Evolutionary conservation across 2,329 filamentous ascomycete species (phyloP).

Genomic region (Aspergillus quadricinctus): DNA sequence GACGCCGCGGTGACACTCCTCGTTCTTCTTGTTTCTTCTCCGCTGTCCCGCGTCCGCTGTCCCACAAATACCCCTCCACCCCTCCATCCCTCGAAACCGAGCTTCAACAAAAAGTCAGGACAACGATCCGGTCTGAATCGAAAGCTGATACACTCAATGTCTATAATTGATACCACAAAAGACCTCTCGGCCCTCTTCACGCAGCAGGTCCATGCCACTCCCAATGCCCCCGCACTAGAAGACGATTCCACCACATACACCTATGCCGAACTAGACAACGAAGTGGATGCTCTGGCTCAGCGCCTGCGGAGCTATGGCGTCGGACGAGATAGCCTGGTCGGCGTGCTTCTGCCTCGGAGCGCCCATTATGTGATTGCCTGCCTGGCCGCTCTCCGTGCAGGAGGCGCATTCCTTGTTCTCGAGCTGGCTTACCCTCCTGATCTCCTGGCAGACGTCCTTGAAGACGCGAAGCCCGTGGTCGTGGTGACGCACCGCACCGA

Average conservation of each 20-base stretch:
- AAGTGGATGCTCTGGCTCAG: constrained; percentile 61
- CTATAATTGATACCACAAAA: constrained; percentile 65
- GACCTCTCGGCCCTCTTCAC: constrained; percentile 69
- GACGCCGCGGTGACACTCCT: neutral
- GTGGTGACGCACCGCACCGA: constrained; percentile 66
- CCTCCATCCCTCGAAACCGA: neutral
- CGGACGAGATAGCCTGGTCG: constrained; percentile 67
- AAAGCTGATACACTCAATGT: constrained; percentile 43
- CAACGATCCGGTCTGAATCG: neutral
- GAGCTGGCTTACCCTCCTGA: constrained; percentile 74
- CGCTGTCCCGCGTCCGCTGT: neutral
- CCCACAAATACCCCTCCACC: neutral
- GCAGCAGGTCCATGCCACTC: constrained; percentile 64
- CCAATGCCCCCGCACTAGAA: constrained; percentile 66
- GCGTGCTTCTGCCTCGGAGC: constrained; percentile 69
- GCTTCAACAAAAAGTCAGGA: neutral
- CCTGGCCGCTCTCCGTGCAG: constrained; percentile 70
- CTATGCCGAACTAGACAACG: constrained; percentile 66
- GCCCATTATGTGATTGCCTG: constrained; percentile 76
- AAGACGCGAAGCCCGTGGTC: constrained; percentile 67
- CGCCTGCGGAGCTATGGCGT: constrained; percentile 65
- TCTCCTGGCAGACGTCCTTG: constrained; percentile 69
- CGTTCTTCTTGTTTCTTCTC: neutral
- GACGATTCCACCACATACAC: constrained; percentile 65
- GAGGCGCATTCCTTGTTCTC: constrained; percentile 74